Evolutionary conservation across 805 yeast species (phyloP), one percentile per base, ranked within the genome.

Genomic region (Metschnikowia koreensis): DNA sequence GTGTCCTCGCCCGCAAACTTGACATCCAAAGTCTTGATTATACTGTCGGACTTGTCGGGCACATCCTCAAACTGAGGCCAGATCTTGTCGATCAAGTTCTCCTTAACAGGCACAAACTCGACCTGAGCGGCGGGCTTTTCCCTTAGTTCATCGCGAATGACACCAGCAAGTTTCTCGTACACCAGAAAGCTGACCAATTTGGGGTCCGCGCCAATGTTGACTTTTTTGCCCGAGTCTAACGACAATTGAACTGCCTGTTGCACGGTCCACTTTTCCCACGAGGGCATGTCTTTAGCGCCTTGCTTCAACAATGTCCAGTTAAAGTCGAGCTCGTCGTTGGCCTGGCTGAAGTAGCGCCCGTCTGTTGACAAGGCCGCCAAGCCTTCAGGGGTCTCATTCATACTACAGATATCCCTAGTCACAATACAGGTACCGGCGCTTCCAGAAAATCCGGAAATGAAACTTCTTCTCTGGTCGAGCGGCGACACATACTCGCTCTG

Each of bases 391-490:
- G 65, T 66, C 15, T 68, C 74, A 57, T 78, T 80, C 76, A 80
- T 70, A 58, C 79, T 77, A 9, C 73, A 68, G 41, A 80, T 64
- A 58, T 81, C 85, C 54, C 84, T 67, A 31, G 96, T 84, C 16
- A 93, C 78, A n/a, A 94, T 79, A 1, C 97, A 97, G 22, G 89
- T 74, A 26, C 98, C 99, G 1, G 97, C 96, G 45, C 93, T 84
- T 0, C 98, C 99, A 11, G 93, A 86, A 70, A 93, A 93, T 0
- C 91, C 97, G 7, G 92, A 80, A 28, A 93, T 86, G 61, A 79
- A 93, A 49, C 82, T 86, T 51, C 97, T 77, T 60, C 97, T 81
- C 65, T 86, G 89, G 66, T 93, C 98, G 12, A 86, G 81, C 1
- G 79, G 71, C 0, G 94, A 80, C 7, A 93, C 93, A 61, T 92